These are phyloP conservation scores for Dictyophora rubrovolvata DNA, from an alignment of 768 basidiomycete species.

Conservation along the genomic window DNA sequence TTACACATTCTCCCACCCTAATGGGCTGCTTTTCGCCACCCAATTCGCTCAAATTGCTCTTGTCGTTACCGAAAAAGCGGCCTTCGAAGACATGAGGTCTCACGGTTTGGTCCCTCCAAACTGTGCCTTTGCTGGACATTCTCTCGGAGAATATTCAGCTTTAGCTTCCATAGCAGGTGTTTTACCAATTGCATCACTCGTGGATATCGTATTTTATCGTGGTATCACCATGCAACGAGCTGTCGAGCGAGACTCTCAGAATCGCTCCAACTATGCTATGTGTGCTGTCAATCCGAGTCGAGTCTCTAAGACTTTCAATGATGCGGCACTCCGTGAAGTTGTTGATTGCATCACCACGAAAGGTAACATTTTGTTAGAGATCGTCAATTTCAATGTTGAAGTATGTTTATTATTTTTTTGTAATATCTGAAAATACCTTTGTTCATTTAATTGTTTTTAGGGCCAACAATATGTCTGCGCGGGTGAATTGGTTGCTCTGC, in stretches of 20 bases:
- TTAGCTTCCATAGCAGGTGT: conserved; percentile 97
- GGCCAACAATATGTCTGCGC: conserved; percentile 99
- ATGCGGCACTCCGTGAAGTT: conserved; percentile 92
- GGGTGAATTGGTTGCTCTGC: conserved; percentile 87
- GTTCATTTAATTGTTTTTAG: conserved; percentile 28
- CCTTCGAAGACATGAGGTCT: conserved; percentile 95
- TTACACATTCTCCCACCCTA: conserved; percentile 97
- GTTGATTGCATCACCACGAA: conserved; percentile 79
- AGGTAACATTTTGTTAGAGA: conserved; percentile 82
- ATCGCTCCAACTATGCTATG: conserved; percentile 97
- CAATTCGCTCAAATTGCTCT: conserved; percentile 98
- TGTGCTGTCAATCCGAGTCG: conserved; percentile 98
- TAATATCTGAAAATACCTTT: background rate
- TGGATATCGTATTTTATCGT: conserved; percentile 98
- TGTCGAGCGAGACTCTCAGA: conserved; percentile 87
- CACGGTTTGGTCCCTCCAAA: conserved; percentile 91
- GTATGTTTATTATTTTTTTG: conserved; percentile 28
- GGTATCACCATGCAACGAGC: conserved; percentile 99
- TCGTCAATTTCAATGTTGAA: conserved; percentile 95
- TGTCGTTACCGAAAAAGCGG: conserved; percentile 96
- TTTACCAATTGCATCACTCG: conserved; percentile 86
- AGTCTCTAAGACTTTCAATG: conserved; percentile 89
- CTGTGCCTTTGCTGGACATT: conserved; percentile 95
- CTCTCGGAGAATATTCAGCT: conserved; percentile 96
- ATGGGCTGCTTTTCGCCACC: conserved; percentile 91